Evolutionary conservation across 129 eudicot genomes (phyloP).

Genomic region (Ambrosia artemisiifolia): DNA sequence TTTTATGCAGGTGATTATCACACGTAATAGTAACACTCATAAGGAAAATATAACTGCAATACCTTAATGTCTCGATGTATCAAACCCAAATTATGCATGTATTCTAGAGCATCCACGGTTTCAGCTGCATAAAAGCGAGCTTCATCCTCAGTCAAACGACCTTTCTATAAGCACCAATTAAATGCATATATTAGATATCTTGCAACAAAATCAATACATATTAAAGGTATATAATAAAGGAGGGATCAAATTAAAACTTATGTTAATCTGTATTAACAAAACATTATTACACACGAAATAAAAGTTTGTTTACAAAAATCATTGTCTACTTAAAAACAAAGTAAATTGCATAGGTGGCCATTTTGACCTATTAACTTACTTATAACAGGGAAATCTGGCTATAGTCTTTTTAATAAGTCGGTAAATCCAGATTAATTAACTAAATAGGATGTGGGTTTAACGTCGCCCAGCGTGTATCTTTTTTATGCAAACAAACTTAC

Average conservation of each 20-base stretch:
- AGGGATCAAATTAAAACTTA: not conserved
- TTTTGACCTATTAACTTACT: not conserved
- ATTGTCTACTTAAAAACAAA: not conserved
- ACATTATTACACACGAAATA: not conserved
- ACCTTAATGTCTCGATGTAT: slow-evolving; percentile 97
- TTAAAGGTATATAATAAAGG: not conserved
- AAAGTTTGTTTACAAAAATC: not conserved
- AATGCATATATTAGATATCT: slow-evolving; percentile 16
- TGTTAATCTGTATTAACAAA: not conserved
- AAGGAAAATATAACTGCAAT: slow-evolving; percentile 1
- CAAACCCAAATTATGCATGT: slow-evolving; percentile 83
- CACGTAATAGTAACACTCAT: not conserved
- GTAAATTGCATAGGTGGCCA: not conserved
- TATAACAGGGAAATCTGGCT: not conserved
- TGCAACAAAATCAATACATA: not conserved
- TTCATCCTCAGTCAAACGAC: slow-evolving; percentile 81
- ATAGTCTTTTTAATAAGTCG: not conserved
- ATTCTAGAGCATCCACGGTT: slow-evolving; percentile 90
- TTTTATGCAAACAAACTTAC: not conserved
- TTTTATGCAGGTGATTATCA: slow-evolving; percentile 1
- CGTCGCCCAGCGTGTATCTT: not conserved
- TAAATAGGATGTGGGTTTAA: not conserved
- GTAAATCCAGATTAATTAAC: not conserved
- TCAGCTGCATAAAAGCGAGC: slow-evolving; percentile 94
- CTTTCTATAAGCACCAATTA: slow-evolving; percentile 53